Base-by-base conservation (phyloP, 257 asterid species). In the Nicotiana undulata region DNA sequence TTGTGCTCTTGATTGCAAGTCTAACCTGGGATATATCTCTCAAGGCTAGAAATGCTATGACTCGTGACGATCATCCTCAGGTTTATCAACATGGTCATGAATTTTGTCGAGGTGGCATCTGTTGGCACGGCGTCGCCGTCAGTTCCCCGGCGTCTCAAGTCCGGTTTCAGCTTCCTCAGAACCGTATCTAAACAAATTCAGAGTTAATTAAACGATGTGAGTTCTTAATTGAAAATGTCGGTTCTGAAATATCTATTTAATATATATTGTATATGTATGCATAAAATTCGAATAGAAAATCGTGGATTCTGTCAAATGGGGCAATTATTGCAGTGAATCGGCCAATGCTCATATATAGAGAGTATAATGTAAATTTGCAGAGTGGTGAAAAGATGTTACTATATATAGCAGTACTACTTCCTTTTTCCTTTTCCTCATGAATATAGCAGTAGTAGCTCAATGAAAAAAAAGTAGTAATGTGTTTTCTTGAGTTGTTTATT, bases 81-180 rank as follows among this genome's bases (percentile, higher is more conserved):
- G 9, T 6, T 7, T 53, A 55, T 81, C 91, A 83, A 9, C 85
- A 85, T 81, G 84, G 79, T 29, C 94, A 94, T 79, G 95, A 90
- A 63, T 89, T 92, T 91, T 94, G 98, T 87, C 90, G 97, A 59
- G 98, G 98, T 44, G 98, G 98, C 60, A 94, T 94, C 85, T 94
- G 98, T 84, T 94, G 98, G 98, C 98, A 94, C 86, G 98, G 98
- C 68, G 98, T 94, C 44, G 97, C 97, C 58, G 97, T 94, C 79
- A 94, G 90, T 51, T 89, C 95, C 18, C 97, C 98, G 63, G 97
- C 97, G 65, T 88, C 98, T 82, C 96, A 94, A 87, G 93, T 94
- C 86, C 97, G 93, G 12, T 92, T 94, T 88, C 89, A 92, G 65
- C 96, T 93, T 65, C 98, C 98, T 34, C 92, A 84, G 49, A 46